Percentiles rank a stretch among this genome's conserved stretches.
These are phyloP conservation scores for Kwoniella newhampshirensis DNA, from an alignment of 768 basidiomycete genomes.

Conservation along the genomic window DNA sequence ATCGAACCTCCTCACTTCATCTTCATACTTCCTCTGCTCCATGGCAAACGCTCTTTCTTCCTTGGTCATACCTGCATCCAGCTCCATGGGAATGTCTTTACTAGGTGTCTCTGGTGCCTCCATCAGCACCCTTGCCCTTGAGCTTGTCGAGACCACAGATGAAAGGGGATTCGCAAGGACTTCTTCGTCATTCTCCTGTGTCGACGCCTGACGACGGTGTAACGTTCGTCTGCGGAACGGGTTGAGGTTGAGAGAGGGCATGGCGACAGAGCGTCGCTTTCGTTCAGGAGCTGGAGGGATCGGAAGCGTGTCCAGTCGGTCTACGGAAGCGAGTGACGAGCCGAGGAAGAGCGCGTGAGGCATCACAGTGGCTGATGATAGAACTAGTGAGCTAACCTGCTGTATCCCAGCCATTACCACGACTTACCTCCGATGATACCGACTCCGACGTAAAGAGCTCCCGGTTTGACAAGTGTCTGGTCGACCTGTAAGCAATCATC, in stretches of 20 bases:
- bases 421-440: conserved; percentile 48
- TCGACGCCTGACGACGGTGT: not conserved
- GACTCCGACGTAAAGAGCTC: conserved; percentile 53
- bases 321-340: conserved; percentile 78
- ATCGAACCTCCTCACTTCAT: conserved; percentile 46
- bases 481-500: not conserved
- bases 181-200: not conserved
- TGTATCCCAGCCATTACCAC: not conserved
- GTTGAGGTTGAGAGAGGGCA: conserved; percentile 25
- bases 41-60: conserved; percentile 19
- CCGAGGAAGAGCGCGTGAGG: conserved; percentile 90
- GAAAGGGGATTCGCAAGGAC: no score
- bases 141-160: no score
- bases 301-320: conserved; percentile 59
- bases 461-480: conserved; percentile 47
- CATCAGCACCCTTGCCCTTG: no score
- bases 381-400: not conserved
- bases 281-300: conserved; percentile 20
- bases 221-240: conserved; percentile 11
- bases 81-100: conserved; percentile 7
- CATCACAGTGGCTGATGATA: conserved; percentile 89
- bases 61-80: not conserved
- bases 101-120: no score
- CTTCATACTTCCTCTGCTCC: conserved; percentile 38
- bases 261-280: conserved; percentile 4